Percentiles rank a stretch among this genome's conserved stretches.
These are phyloP conservation scores for Nicotiana tabacum DNA, from an alignment of 257 asterid species.

Conservation along the genomic window DNA sequence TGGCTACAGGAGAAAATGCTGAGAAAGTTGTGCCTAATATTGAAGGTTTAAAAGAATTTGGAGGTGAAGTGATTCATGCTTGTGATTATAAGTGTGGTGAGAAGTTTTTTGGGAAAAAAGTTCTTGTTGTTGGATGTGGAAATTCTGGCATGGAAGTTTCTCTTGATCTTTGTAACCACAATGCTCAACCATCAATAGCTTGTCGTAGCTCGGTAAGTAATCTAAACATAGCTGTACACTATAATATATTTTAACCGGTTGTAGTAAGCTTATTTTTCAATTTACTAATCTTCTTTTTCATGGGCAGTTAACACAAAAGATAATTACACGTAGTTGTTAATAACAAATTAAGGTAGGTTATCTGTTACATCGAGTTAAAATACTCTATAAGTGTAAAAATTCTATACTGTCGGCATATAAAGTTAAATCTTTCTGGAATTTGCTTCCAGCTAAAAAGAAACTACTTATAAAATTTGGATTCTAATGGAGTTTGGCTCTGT, in stretches of 20 bases:
- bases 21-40: conserved; percentile 19
- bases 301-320: not conserved
- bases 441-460: not conserved
- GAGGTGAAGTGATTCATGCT: conserved; percentile 22
- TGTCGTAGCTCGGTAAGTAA: conserved; percentile 24
- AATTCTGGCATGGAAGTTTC: conserved; percentile 32
- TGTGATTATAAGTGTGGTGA: conserved; percentile 26
- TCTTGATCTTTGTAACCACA: conserved; percentile 26
- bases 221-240: not conserved
- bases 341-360: not conserved
- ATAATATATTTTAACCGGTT: not conserved
- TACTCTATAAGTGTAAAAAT: too few relatives aligned
- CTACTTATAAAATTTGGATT: not conserved
- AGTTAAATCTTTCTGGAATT: too few relatives aligned
- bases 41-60: conserved; percentile 21
- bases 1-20: conserved; percentile 30
- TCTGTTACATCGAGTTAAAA: not conserved
- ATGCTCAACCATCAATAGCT: conserved; percentile 27
- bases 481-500: not conserved
- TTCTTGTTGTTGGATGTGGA: conserved; percentile 32
- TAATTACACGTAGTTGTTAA: not conserved
- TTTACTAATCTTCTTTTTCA: not conserved
- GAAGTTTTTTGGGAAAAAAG: conserved; percentile 17
- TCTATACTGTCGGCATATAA: too few relatives aligned
- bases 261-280: not conserved